phyloP scores from a whole-genome alignment of 805 yeast genomes.

The Komagataella ulmi region DNA sequence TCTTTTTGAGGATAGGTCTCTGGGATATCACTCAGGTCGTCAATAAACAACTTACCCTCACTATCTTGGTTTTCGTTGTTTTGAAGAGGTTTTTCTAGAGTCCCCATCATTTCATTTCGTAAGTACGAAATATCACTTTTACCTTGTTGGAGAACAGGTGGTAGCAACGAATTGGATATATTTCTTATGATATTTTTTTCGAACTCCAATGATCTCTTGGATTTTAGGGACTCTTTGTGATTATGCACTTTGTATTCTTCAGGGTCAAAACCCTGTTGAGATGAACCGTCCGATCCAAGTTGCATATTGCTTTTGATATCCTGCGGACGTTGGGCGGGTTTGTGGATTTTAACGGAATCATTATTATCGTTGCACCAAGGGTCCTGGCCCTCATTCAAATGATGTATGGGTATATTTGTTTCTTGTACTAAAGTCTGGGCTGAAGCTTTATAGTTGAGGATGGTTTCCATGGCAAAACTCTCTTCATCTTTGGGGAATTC shows the following conservation, averaged over 20 bases:
- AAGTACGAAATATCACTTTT: conserved; percentile 2
- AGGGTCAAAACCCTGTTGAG: background rate
- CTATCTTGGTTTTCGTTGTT: no score
- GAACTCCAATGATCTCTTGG: background rate
- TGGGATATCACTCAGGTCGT: background rate
- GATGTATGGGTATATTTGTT: background rate
- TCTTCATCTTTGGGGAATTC: background rate
- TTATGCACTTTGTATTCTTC: background rate
- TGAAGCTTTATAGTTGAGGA: background rate
- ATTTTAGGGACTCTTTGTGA: background rate
- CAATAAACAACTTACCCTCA: background rate
- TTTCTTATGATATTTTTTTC: conserved; percentile 2
- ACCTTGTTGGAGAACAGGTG: conserved; percentile 5
- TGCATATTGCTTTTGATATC: background rate
- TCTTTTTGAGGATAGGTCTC: background rate
- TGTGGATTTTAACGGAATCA: background rate
- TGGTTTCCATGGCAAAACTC: background rate
- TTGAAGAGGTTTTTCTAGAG: background rate
- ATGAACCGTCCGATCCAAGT: background rate
- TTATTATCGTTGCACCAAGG: background rate
- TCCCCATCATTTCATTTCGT: background rate
- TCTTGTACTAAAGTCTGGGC: background rate
- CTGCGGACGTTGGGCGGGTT: background rate
- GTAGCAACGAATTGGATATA: conserved; percentile 3
- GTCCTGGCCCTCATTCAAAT: background rate